Evolutionary conservation across 139 green algal species (phyloP), one percentile per base, ranked within the genome.

Genomic region (Coelastrella sp.): DNA sequence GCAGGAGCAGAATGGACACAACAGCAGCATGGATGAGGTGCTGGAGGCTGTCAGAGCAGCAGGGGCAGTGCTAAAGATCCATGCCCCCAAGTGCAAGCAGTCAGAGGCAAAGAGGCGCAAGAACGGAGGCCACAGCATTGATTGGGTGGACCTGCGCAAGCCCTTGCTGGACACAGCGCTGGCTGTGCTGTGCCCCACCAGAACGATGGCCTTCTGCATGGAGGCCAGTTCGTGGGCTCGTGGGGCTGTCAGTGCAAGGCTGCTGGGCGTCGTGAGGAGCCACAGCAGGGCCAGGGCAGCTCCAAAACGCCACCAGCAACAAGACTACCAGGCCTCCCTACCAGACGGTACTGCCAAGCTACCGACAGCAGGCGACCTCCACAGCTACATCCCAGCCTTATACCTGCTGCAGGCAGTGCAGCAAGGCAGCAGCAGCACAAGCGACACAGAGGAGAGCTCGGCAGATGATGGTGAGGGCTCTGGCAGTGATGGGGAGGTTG

Each of bases 91-190:
- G 35, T 49, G 35, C 3, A 80, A 80, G 73, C 73, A 80, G 73
- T 24, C 49, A 19, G 22, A 80, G 73, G n/a, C n/a, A 4, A 80
- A 80, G n/a, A n/a, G 73, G 22, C n/a, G n/a, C n/a, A 24, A n/a
- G 22, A 80, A 80, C 24, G 73, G 73, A 6, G 73, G 73, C 73
- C 49, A 24, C 73, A 11, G n/a, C 49, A 24, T 80, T 6, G 73
- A 80, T 10, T 80, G 73, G 73, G n/a, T 80, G 22, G 20, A 56
- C 73, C 73, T 80, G 22, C 73, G 56, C 20, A 80, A 80, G 73
- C 73, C 73, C 73, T 58, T 80, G n/a, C 22, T 80, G 10, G 73
- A 49, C 20, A 8, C 73, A 80, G 73, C 73, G n/a, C 73, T 80
- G 73, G n/a, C 73, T 24, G n/a, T 80, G 73, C 56, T 49, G 8